These are phyloP conservation scores for Geotrichum klebahnii DNA, from an alignment of 1,139 yeast genomes.

Conservation along the genomic window DNA sequence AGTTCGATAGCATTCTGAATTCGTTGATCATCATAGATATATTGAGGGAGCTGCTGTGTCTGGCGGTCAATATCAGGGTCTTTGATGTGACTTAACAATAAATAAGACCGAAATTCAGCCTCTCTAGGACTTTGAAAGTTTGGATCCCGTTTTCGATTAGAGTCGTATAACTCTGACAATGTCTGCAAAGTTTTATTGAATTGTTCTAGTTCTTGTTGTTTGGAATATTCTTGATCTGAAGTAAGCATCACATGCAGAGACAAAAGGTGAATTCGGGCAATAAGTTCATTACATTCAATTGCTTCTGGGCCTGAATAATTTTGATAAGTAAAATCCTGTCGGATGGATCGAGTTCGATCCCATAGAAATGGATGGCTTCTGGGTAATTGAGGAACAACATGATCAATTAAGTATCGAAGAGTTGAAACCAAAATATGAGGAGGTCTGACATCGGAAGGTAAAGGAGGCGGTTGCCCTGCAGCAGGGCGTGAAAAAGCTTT, in stretches of 20 bases:
- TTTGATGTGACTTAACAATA: slow-evolving; percentile 69
- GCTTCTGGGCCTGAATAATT: slow-evolving; percentile 93
- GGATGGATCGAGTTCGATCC: slow-evolving; percentile 96
- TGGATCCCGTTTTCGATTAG: slow-evolving; percentile 61
- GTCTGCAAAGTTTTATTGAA: slow-evolving; percentile 89
- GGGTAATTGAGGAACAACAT: slow-evolving; percentile 63
- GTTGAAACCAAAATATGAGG: slow-evolving; percentile 68
- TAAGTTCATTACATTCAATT: slow-evolving; percentile 84
- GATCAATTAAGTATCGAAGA: slow-evolving; percentile 63
- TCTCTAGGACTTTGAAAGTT: slow-evolving; percentile 60
- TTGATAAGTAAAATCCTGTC: slow-evolving; percentile 96
- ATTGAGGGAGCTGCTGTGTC: slow-evolving; percentile 61
- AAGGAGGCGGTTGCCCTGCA: slow-evolving; percentile 96
- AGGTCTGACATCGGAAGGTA: slow-evolving; percentile 96
- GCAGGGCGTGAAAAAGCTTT: slow-evolving; percentile 97
- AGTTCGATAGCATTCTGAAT: slow-evolving; percentile 71
- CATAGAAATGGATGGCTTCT: slow-evolving; percentile 89
- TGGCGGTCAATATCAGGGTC: slow-evolving; percentile 84
- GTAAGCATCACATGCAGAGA: slow-evolving; percentile 86
- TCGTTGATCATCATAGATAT: slow-evolving; percentile 51
- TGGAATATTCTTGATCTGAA: slow-evolving; percentile 67
- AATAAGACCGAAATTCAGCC: slow-evolving; percentile 90
- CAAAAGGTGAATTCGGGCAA: slow-evolving; percentile 81
- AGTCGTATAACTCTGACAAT: slow-evolving; percentile 79
- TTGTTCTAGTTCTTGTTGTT: slow-evolving; percentile 94